phyloP scores from a whole-genome alignment of 2,329 filamentous ascomycete species.

The Lasiodiplodia sp. region DNA sequence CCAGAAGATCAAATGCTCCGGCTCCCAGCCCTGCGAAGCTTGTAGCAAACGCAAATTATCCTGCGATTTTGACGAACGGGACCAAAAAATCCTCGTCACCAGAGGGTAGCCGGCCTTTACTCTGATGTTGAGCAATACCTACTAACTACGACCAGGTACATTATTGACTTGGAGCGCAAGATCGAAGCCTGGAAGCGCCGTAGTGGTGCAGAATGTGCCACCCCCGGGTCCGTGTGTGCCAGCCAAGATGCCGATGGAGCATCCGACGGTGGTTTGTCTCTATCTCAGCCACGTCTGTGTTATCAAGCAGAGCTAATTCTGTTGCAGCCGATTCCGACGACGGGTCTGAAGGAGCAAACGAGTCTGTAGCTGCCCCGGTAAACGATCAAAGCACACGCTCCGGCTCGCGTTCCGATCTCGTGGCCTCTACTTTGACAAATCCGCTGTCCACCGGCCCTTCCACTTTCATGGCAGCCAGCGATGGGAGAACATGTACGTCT shows the following conservation, averaged over 20 bases:
- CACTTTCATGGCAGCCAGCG: constrained; percentile 40
- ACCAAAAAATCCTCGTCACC: constrained; percentile 42
- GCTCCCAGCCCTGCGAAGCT: constrained; percentile 41
- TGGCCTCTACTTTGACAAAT: constrained; percentile 38
- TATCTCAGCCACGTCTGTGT: background rate
- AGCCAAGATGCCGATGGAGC: constrained; percentile 3
- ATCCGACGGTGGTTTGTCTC: background rate
- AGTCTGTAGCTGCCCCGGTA: constrained; percentile 8
- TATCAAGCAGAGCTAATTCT: background rate
- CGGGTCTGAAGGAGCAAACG: constrained; percentile 28
- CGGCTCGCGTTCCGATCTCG: constrained; percentile 13
- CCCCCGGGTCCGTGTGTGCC: background rate
- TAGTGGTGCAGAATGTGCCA: constrained; percentile 4
- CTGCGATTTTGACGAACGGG: constrained; percentile 42
- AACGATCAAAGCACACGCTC: background rate
- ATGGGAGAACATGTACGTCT: constrained; percentile 20
- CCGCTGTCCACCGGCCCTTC: constrained; percentile 39
- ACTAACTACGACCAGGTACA: constrained; percentile 34
- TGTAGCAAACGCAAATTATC: constrained; percentile 39
- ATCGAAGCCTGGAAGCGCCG: constrained; percentile 35
- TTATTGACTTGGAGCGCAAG: constrained; percentile 39
- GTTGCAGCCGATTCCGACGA: constrained; percentile 2
- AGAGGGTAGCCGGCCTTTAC: constrained; percentile 35
- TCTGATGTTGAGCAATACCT: background rate
- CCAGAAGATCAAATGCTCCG: constrained; percentile 45